phyloP scores from a whole-genome alignment of 345 rosid species.

The Tarenaya hassleriana region DNA sequence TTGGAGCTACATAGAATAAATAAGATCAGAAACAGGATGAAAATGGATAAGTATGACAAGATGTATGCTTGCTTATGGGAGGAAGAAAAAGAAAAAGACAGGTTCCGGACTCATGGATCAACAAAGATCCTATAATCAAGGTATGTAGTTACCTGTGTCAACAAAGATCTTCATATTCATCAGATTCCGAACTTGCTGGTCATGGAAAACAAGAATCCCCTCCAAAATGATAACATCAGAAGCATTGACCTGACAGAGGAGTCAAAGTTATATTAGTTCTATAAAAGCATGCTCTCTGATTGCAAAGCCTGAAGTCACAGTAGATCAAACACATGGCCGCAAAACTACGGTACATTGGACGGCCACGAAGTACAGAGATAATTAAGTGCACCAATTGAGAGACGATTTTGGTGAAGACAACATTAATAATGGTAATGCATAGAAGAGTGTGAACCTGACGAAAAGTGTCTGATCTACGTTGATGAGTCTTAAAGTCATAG shows the following conservation, averaged over 20 bases:
- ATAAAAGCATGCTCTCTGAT: background rate
- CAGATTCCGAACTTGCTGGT: conserved; percentile 73
- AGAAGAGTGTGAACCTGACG: conserved; percentile 58
- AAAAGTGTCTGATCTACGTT: conserved; percentile 70
- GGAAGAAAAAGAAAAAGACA: background rate
- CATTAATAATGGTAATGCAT: background rate
- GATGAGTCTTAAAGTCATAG: conserved; percentile 87
- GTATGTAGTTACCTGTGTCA: conserved; percentile 62
- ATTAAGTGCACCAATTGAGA: background rate
- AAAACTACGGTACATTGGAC: conserved; percentile 5
- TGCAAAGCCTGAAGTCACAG: conserved; percentile 3
- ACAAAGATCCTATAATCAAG: background rate
- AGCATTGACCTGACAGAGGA: conserved; percentile 69
- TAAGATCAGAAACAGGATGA: background rate
- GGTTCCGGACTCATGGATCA: background rate
- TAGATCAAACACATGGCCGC: conserved; percentile 2
- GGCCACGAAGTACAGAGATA: background rate
- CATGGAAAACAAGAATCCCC: conserved; percentile 96
- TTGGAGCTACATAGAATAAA: conserved; percentile 1
- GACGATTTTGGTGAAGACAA: background rate
- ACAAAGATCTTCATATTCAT: conserved; percentile 99
- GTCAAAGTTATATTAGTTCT: conserved; percentile 1
- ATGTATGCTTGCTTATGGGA: background rate
- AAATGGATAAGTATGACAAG: too few relatives aligned
- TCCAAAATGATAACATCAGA: conserved; percentile 97